Base-by-base conservation (phyloP, 2,329 filamentous ascomycete species). In the Colletotrichum sp. region DNA sequence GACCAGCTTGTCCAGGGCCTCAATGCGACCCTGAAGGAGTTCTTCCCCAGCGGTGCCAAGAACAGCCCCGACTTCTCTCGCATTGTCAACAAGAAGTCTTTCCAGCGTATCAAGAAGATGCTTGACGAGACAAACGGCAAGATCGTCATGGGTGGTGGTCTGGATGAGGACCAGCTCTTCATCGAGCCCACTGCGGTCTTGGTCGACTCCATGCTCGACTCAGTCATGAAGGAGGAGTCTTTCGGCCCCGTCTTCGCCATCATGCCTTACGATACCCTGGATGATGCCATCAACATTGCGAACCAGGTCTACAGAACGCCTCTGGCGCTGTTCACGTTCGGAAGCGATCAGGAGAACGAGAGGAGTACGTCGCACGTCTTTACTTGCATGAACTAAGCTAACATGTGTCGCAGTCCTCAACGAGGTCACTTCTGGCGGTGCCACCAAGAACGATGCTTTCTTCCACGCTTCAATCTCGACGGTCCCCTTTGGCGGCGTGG, bases 151-250 rank as follows among this genome's bases (percentile, higher is more conserved):
- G 97, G 97, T 68, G 97, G 97, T 65, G 92, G 93, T 71, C 93
- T 94, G 87, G 95, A 99, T 83, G 93, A 95, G 82, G 88, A 90
- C 44, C 91, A 95, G 36, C 92, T 94, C 66, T 98, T 94, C 85
- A 97, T 99, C 80, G 95, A 96, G 83, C 95, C 96, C 1, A 99
- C 97, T 0, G 92, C 96, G n/a, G 93, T 99, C n/a, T 90, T 95
- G 77, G 94, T 98, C 49, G 89, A 95, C 79, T 92, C 92, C 77
- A 83, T 90, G 18, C 77, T 86, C 32, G 90, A 96, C 65, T 96
- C 98, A 85, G 90, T 93, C 9, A 91, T 98, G 85, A 90, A 98
- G 81, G 92, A 98, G 78, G 97, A 99, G 87, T 95, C 93, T 59
- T 99, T 99, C 83, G 97, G 96, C 8, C 97, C 97, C n/a, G 89